Evolutionary conservation across 306 rosid species (phyloP).

Genomic region (Neltuma alba): DNA sequence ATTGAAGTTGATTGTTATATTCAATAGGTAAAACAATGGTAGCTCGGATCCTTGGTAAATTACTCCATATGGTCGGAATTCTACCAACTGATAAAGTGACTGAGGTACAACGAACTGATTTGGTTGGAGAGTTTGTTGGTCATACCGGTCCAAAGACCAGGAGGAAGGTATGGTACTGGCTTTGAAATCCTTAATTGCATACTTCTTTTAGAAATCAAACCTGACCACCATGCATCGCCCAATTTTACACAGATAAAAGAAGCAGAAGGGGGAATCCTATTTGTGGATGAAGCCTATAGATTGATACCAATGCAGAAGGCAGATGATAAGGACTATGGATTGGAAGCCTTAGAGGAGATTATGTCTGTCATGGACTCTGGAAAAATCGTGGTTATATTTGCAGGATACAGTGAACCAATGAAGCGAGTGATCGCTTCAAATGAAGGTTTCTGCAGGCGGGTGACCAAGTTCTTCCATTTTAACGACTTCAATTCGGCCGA

Average conservation of each 20-base stretch:
- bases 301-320: constrained; percentile 94
- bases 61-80: constrained; percentile 95
- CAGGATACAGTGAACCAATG: constrained; percentile 94
- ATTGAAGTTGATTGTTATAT: constrained; percentile 26
- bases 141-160: constrained; percentile 98
- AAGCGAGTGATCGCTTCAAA: constrained; percentile 86
- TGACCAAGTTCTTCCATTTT: constrained; percentile 90
- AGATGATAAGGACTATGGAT: constrained; percentile 93
- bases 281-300: constrained; percentile 93
- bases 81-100: constrained; percentile 89
- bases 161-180: constrained; percentile 59
- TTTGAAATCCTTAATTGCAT: constrained; percentile 19
- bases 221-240: neutral
- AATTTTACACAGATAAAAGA: constrained; percentile 66
- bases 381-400: constrained; percentile 87
- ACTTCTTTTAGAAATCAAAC: neutral
- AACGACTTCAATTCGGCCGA: constrained; percentile 77
- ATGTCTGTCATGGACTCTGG: constrained; percentile 99
- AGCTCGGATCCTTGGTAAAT: constrained; percentile 88
- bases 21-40: constrained; percentile 93
- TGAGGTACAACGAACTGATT: constrained; percentile 95
- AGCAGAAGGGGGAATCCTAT: constrained; percentile 96
- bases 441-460: constrained; percentile 95
- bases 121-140: constrained; percentile 97
- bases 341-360: constrained; percentile 97